Evolutionary conservation across 2,329 filamentous ascomycete genomes (phyloP).

Genomic region (Trichophyton verrucosum): DNA sequence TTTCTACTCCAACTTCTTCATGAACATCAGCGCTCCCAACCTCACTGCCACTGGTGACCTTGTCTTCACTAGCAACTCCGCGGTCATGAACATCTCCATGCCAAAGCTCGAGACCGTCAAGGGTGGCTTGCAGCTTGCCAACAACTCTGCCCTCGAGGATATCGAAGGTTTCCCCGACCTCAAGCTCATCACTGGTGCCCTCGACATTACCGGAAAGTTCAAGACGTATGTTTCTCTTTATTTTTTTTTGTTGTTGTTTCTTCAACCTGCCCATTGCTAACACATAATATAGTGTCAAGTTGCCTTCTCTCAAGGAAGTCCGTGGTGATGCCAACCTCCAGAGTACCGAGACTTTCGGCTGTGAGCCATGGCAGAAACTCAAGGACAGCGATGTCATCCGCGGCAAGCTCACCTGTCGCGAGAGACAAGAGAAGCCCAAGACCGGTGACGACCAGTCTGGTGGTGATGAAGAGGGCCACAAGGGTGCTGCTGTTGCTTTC

Average conservation of each 20-base stretch:
- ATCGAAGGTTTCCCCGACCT: conserved; percentile 59
- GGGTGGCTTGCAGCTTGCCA: conserved; percentile 74
- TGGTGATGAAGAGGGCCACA: conserved; percentile 18
- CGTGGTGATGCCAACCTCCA: conserved; percentile 59
- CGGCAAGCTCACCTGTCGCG: conserved; percentile 36
- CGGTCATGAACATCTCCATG: conserved; percentile 62
- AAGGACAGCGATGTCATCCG: conserved; percentile 35
- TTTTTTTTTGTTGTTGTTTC: too few species aligned
- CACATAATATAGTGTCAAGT: conserved; percentile 45
- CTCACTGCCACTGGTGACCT: conserved; percentile 40
- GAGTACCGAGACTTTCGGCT: conserved; percentile 51
- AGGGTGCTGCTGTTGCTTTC: conserved; percentile 20
- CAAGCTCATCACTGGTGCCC: conserved; percentile 59
- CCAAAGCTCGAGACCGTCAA: conserved; percentile 54
- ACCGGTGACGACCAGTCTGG: conserved; percentile 21
- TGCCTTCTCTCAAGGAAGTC: conserved; percentile 56
- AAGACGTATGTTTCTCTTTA: conserved; percentile 44
- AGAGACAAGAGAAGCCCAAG: conserved; percentile 25
- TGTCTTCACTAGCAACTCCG: conserved; percentile 44
- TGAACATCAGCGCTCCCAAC: conserved; percentile 34
- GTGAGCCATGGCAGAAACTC: conserved; percentile 37
- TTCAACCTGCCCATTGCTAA: conserved; percentile 8
- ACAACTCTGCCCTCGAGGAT: conserved; percentile 63
- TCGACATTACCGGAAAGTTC: conserved; percentile 79
- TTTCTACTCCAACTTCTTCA: conserved; percentile 61